Evolutionary conservation across 768 basidiomycete genomes (phyloP), one percentile per base, ranked within the genome.

Genomic region (Agrocybe praecox): DNA sequence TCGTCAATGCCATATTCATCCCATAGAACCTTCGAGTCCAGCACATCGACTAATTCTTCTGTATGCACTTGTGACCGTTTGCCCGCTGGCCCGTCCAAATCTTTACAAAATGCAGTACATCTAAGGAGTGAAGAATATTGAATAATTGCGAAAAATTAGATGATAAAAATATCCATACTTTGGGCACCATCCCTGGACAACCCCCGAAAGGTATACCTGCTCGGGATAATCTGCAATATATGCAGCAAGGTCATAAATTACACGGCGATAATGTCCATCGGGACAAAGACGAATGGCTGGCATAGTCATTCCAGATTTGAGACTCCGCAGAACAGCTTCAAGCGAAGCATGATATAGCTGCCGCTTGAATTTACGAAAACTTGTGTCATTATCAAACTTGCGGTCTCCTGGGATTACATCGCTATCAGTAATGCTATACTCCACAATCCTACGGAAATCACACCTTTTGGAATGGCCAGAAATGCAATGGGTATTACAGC

Each of bases 141-240:
- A n/a, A n/a, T n/a, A n/a, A n/a, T n/a, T n/a, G n/a, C n/a, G n/a
- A n/a, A n/a, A n/a, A n/a, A n/a, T n/a, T n/a, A n/a, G n/a, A n/a
- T n/a, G n/a, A n/a, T n/a, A n/a, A n/a, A n/a, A n/a, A n/a, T n/a
- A n/a, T n/a, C n/a, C n/a, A n/a, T n/a, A n/a, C n/a, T 61, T 44
- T 21, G 60, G 52, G 51, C 60, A 77, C 74, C 72, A 76, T 3
- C 63, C 63, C 46, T 70, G 66, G 1, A 76, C 70, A 36, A 72
- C 63, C 32, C 70, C 63, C 1, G 71, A 57, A 2, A 75, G 57
- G 7, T 65, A 53, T 2, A 62, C 66, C 55, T 75, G 72, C 56
- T 76, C 72, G 0, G 74, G 74, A 46, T 77, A 76, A 51, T 77
- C 70, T 0, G 70, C 69, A 44, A 75, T 74, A 48, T 71, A 75